Base-by-base conservation (phyloP, 164 flowering plant genomes). In the Umbellularia californica region DNA sequence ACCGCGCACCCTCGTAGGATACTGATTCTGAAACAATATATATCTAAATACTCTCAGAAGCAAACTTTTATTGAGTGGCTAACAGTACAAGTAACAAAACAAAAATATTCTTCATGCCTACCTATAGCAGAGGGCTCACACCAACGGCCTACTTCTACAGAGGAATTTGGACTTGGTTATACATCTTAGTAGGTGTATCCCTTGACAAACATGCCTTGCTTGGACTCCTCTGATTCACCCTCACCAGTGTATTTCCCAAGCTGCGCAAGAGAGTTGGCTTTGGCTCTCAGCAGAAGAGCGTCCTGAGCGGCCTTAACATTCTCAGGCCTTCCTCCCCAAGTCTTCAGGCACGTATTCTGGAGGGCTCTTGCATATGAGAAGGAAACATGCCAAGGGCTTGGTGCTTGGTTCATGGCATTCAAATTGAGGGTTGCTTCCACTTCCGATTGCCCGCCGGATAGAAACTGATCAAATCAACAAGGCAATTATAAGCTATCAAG, bases 361-460 rank as follows among this genome's bases (percentile, higher is more conserved):
- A 90, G 97, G 22, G 97, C 97, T 76, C 97, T 82, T 2, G 95
- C 95, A 50, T 92, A 92, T 3, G 98, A 94, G 94, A 93, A 93
- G 0, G 98, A 92, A 66, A 94, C 98, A 71, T 90, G 98, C 97
- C 97, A 94, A 69, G 94, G 92, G 90, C 89, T 86, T 3, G 97
- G 88, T 33, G 81, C 72, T 81, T 93, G 95, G 93, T 93, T 92
- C 98, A 92, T 92, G 2, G 97, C 95, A 51, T 93, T 90, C 87
- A 93, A 72, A 85, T 93, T 93, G 83, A 87, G 69, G 68, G 97
- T 93, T 14, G 98, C 98, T 76, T 93, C 98, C 41, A 92, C 90
- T 80, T 93, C 98, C 27, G 98, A 93, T 84, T 93, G 98, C 75
- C 98, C 97, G 62, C 97, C 97, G 50, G 98, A 92, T 86, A 93